Conservation (phyloP, 2,329 filamentous ascomycete genomes). For the Ustulina deusta region DNA sequence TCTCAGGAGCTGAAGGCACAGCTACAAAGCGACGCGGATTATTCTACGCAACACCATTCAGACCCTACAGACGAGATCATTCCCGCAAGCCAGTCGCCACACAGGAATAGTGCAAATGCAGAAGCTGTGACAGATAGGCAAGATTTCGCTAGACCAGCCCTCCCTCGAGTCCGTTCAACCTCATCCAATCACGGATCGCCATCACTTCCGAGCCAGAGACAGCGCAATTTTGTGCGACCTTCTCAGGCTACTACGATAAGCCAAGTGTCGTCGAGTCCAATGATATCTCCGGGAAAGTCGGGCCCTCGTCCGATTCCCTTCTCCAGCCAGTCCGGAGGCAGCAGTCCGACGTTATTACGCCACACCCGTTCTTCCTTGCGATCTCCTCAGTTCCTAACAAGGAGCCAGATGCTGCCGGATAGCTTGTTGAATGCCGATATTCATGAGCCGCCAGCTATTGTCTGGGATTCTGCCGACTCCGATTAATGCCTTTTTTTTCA, state of each 20-base stretch:
- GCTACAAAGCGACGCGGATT: conserved; percentile 59
- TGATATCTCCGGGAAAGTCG: conserved; percentile 49
- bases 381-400: conserved; percentile 63
- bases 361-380: conserved; percentile 45
- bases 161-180: conserved; percentile 36
- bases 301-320: conserved; percentile 40
- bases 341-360: conserved; percentile 40
- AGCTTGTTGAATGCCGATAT: conserved; percentile 57
- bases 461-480: conserved; percentile 58
- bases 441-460: conserved; percentile 54
- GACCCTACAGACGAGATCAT: conserved; percentile 47
- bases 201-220: conserved; percentile 38
- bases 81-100: conserved; percentile 50
- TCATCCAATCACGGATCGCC: conserved; percentile 37
- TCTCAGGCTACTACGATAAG: conserved; percentile 61
- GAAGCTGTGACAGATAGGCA: conserved; percentile 11
- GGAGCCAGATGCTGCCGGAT: conserved; percentile 66
- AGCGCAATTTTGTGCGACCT: conserved; percentile 47
- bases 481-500: conserved; percentile 38
- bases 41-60: conserved; percentile 53
- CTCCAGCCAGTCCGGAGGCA: conserved; percentile 40
- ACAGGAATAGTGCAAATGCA: conserved; percentile 31
- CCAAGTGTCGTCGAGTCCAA: conserved; percentile 51
- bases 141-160: conserved; percentile 41
- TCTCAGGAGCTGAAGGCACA: conserved; percentile 67